These are phyloP conservation scores for Ottelia alismoides DNA, from an alignment of 106 monocot genomes.

Conservation along the genomic window DNA sequence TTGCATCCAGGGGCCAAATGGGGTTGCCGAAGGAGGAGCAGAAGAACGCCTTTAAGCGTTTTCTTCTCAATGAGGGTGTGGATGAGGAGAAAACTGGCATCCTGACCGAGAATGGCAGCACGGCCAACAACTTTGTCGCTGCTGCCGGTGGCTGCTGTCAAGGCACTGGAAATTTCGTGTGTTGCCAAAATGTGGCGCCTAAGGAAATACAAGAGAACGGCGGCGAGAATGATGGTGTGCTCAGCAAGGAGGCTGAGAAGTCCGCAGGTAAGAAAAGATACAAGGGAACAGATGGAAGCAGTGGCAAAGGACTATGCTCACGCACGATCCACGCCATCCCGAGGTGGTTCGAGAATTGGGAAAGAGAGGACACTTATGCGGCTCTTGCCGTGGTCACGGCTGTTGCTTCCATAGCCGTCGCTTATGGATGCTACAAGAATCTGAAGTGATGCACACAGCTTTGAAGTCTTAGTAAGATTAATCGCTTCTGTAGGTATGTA, in stretches of 20 bases:
- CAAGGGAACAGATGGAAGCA: constrained; percentile 1
- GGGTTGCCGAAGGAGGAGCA: constrained; percentile 63
- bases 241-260: constrained; percentile 1
- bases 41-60: constrained; percentile 29
- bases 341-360: constrained; percentile 83
- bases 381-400: constrained; percentile 70
- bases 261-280: constrained; percentile 5
- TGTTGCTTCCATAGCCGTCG: constrained; percentile 50
- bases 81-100: too few relatives aligned
- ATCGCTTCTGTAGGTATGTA: too few relatives aligned
- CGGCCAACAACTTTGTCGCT: background rate
- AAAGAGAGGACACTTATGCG: constrained; percentile 78
- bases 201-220: constrained; percentile 16
- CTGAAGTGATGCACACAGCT: too few relatives aligned
- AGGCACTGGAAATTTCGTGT: constrained; percentile 19
- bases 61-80: too few relatives aligned
- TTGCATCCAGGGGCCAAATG: constrained; percentile 56
- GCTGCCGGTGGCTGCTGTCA: constrained; percentile 38
- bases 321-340: constrained; percentile 34
- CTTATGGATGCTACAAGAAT: constrained; percentile 62
- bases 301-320: constrained; percentile 5
- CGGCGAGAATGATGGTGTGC: constrained; percentile 1
- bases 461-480: too few relatives aligned
- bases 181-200: constrained; percentile 28
- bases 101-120: too few relatives aligned